Evolutionary conservation across 2,329 filamentous ascomycete genomes (phyloP).

Genomic region (Fusarium liriodendri): DNA sequence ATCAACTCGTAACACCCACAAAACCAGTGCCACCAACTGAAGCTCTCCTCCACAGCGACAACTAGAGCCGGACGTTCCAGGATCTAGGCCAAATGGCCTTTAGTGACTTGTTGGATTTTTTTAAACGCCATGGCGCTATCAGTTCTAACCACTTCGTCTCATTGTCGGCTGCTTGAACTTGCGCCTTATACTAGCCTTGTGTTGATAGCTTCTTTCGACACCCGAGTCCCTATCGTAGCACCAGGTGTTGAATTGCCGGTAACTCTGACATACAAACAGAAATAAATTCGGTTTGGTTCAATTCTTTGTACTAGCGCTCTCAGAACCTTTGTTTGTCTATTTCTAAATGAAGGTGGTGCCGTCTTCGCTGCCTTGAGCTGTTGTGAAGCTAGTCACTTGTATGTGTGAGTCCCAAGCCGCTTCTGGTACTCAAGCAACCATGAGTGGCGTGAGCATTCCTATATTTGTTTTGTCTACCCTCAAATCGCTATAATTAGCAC

Average conservation of each 20-base stretch:
- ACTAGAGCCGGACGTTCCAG: too few relatives aligned
- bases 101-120: not conserved
- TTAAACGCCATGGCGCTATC: not conserved
- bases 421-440: not conserved
- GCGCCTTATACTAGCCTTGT: not conserved
- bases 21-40: not conserved
- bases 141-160: not conserved
- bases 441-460: not conserved
- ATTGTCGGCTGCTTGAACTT: not conserved
- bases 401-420: not conserved
- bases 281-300: too few relatives aligned
- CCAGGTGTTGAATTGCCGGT: not conserved
- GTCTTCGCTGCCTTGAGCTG: not conserved
- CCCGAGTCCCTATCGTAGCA: not conserved
- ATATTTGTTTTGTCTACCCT: not conserved
- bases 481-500: not conserved
- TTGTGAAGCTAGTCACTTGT: not conserved
- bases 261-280: too few relatives aligned
- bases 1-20: not conserved
- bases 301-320: not conserved
- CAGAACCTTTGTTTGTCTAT: not conserved
- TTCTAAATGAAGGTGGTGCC: not conserved
- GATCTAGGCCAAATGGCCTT: accelerated
- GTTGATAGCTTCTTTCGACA: not conserved
- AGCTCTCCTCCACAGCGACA: not conserved